Evolutionary conservation across 768 basidiomycete species (phyloP).

Genomic region (Fomitopsis serialis): DNA sequence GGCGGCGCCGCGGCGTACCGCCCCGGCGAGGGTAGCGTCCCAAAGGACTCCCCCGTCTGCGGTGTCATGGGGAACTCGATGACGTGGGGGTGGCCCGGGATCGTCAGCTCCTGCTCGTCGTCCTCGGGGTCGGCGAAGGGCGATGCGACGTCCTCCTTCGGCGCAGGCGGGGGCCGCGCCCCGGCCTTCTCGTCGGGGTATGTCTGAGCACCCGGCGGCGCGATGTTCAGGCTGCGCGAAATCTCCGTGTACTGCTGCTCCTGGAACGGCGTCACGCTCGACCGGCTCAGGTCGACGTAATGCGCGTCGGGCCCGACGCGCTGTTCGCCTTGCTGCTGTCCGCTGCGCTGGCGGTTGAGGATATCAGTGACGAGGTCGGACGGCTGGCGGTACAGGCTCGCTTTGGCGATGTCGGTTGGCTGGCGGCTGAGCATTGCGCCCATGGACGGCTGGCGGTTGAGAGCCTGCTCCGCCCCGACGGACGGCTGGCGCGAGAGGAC

Average conservation of each 20-base stretch:
- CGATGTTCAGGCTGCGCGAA: conserved; percentile 43
- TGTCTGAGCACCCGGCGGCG: neutral
- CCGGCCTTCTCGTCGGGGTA: neutral
- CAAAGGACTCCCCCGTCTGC: conserved; percentile 8
- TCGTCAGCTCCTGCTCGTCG: conserved; percentile 2
- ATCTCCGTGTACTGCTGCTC: conserved; percentile 73
- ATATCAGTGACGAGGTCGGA: conserved; percentile 1
- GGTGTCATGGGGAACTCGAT: conserved; percentile 16
- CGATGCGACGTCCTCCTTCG: conserved; percentile 15
- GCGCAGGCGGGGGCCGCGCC: neutral
- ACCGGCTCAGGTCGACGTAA: conserved; percentile 61
- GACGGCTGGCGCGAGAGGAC: conserved; percentile 10
- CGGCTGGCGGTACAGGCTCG: conserved; percentile 1
- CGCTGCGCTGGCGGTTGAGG: neutral
- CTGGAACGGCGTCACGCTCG: conserved; percentile 72
- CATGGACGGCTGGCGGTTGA: neutral
- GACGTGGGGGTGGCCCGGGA: neutral
- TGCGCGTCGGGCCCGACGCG: conserved; percentile 25
- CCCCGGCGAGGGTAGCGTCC: conserved; percentile 2
- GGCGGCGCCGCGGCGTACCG: neutral
- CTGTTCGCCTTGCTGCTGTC: neutral
- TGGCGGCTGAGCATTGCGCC: neutral
- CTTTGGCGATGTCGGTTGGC: neutral
- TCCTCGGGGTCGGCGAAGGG: conserved; percentile 24
- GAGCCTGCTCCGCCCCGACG: conserved; percentile 1